Evolutionary conservation across 2,329 filamentous ascomycete species (phyloP), one percentile per base, ranked within the genome.

Genomic region (Seiridium cupressi): DNA sequence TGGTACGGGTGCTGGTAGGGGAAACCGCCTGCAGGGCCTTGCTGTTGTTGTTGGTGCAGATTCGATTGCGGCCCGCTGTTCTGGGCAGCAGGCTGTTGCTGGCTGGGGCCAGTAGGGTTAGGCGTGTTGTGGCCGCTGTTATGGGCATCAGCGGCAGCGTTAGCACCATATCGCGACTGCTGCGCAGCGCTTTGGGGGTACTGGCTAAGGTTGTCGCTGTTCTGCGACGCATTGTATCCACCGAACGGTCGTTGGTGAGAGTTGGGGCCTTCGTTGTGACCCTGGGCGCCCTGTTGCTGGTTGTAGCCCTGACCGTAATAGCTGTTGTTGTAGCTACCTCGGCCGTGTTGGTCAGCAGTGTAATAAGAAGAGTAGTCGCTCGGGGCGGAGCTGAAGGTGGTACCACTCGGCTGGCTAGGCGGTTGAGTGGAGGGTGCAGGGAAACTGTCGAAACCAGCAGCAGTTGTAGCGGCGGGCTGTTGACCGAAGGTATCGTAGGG

Each of bases 101-200:
- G 65, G 58, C 74, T 74, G 70, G 85, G 84, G 9, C 78, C 77
- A 46, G 89, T 83, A 35, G 93, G 93, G 78, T 96, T 95, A 42
- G 94, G 93, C 2, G 93, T 97, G 69, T 90, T 94, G 74, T 95
- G 90, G 49, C 93, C 94, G 73, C 92, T 97, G 79, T 89, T 92
- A 70, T 93, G 91, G 63, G 85, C 84, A 59, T 96, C 92, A 63
- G 86, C 81, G 62, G 82, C 77, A 36, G 81, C 76, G 51, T 79
- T 79, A 65, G 78, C 79, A 36, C 82, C 82, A 49, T 88, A 89
- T 57, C 87, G 84, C 4, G 85, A 83, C 64, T 82, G 83, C 73
- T 77, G 88, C 69, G 89, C 89, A 66, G 89, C 89, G 73, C 87
- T 91, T 73, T 93, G 91, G 44, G 89, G 87, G 73, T 92, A 93